These are phyloP conservation scores for Olyra latifolia DNA, from an alignment of 176 grass and related monocot genomes.

Conservation along the genomic window DNA sequence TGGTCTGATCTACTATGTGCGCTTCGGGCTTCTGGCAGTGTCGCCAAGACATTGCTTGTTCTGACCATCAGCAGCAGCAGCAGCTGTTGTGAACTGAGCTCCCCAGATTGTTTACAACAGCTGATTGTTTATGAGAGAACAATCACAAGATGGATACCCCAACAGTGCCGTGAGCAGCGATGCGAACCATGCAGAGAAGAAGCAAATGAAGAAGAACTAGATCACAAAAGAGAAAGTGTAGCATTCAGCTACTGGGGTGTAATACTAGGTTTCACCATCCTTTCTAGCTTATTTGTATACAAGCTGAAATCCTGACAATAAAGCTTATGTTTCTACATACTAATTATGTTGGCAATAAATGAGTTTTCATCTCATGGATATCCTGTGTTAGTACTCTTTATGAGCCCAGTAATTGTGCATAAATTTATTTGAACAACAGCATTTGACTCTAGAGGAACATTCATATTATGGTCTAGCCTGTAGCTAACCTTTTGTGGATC, in stretches of 20 bases:
- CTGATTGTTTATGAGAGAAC: constrained; percentile 58
- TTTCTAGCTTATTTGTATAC: constrained; percentile 42
- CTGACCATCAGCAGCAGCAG: constrained; percentile 32
- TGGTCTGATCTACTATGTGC: constrained; percentile 66
- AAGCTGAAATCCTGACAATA: constrained; percentile 35
- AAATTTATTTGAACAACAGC: not conserved
- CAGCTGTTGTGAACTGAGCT: not conserved
- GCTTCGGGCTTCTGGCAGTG: constrained; percentile 51
- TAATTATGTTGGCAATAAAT: not conserved
- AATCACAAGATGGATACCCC: constrained; percentile 55
- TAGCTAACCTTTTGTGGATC: not conserved
- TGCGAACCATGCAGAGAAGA: not conserved
- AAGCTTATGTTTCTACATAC: constrained; percentile 18
- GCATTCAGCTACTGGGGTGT: constrained; percentile 24
- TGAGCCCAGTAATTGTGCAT: not conserved
- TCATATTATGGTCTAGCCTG: not conserved
- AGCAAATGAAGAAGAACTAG: not conserved
- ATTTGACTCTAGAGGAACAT: not conserved
- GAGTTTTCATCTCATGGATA: not conserved
- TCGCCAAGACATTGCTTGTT: constrained; percentile 70
- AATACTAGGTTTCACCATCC: constrained; percentile 22
- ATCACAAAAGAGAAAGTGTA: not conserved
- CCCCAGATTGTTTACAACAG: constrained; percentile 42
- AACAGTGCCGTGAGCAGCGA: constrained; percentile 47
- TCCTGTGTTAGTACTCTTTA: not conserved